Conservation (phyloP, 176 grass and related monocot genomes). For the Bothriochloa decipiens region DNA sequence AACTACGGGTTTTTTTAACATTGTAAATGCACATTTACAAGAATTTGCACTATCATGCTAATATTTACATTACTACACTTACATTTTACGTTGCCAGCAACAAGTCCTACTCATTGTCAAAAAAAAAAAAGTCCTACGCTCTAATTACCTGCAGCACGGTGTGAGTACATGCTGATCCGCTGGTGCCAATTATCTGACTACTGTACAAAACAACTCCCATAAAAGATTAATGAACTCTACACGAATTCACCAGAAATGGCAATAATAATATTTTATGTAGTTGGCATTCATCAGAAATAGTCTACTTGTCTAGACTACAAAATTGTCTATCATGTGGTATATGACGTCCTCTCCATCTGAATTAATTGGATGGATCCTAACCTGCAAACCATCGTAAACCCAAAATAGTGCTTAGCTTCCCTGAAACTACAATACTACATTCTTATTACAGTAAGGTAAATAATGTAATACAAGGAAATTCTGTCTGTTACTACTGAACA, state of each 20-base stretch:
- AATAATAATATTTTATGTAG: background rate
- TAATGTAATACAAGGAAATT: background rate
- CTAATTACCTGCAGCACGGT: background rate
- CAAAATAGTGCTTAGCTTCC: background rate
- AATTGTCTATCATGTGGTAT: slow-evolving; percentile 94
- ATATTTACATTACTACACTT: slow-evolving; percentile 24
- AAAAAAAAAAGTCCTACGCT: background rate
- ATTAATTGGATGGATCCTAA: slow-evolving; percentile 74
- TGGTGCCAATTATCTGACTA: slow-evolving; percentile 14
- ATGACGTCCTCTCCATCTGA: slow-evolving; percentile 86
- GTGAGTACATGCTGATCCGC: background rate
- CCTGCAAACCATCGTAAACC: slow-evolving; percentile 48
- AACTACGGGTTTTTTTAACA: background rate
- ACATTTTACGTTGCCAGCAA: slow-evolving; percentile 11
- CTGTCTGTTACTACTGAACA: background rate
- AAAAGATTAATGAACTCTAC: background rate
- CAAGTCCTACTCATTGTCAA: too few relatives aligned
- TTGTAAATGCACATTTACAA: slow-evolving; percentile 1
- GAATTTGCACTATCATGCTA: background rate
- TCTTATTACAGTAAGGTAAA: background rate
- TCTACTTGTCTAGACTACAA: slow-evolving; percentile 63
- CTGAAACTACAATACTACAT: background rate
- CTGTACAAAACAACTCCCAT: background rate
- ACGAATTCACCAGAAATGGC: background rate
- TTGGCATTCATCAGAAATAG: background rate